Conservation (phyloP, 257 asterid genomes). For the Penstemon eatonii region DNA sequence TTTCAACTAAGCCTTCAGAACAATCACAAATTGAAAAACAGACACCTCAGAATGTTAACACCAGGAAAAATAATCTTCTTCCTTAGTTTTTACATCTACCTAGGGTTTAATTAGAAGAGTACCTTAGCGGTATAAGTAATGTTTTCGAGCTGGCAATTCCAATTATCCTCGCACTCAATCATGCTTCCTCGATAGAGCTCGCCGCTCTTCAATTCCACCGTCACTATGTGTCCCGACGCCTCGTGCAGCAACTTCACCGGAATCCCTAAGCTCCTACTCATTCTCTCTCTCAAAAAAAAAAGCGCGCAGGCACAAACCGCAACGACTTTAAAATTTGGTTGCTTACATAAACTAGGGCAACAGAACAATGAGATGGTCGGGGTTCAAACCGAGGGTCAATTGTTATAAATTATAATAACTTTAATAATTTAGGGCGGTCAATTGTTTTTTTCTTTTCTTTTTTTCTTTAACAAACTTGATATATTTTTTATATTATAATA, state of each 20-base stretch:
- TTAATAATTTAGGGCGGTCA: no score
- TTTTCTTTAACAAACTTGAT: no score
- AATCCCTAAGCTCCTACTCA: slow-evolving; percentile 92
- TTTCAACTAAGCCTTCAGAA: not conserved
- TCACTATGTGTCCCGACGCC: slow-evolving; percentile 89
- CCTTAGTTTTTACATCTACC: slow-evolving; percentile 13
- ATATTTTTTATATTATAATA: no score
- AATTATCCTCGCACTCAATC: slow-evolving; percentile 70
- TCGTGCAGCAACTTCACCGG: slow-evolving; percentile 99
- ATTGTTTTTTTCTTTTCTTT: no score
- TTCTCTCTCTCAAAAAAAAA: not conserved
- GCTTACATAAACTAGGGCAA: no score
- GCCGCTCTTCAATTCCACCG: slow-evolving; percentile 91
- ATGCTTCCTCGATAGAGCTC: slow-evolving; percentile 92
- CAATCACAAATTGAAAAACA: not conserved
- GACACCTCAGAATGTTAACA: not conserved
- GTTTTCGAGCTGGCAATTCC: slow-evolving; percentile 62
- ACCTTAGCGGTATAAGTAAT: slow-evolving; percentile 64
- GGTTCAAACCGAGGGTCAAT: no score
- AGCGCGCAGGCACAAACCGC: no score
- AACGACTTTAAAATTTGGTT: no score
- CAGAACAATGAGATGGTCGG: no score
- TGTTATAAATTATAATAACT: no score
- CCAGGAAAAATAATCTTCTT: not conserved
- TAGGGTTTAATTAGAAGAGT: slow-evolving; percentile 8